Evolutionary conservation across 345 rosid genomes (phyloP).

Genomic region (Raphanus sativus): DNA sequence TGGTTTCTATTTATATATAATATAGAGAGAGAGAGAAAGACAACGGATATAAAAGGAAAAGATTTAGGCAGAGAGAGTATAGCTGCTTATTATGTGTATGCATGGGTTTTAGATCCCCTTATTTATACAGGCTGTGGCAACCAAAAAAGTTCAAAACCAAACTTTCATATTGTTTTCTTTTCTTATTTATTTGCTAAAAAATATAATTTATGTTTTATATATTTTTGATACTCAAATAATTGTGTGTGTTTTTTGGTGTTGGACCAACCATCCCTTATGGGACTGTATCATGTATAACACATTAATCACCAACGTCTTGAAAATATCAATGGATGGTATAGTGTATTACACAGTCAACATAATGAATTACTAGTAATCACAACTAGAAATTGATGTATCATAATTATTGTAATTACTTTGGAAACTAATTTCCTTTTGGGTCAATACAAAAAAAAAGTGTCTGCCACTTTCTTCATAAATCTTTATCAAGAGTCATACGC

Average conservation of each 20-base stretch:
- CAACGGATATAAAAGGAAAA: background rate
- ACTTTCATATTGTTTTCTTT: background rate
- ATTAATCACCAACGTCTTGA: background rate
- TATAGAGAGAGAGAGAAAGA: background rate
- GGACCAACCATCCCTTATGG: background rate
- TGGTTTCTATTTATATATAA: background rate
- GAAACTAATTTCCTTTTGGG: conserved; percentile 20
- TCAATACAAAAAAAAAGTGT: conserved; percentile 20
- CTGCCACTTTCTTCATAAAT: conserved; percentile 5
- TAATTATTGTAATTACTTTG: background rate
- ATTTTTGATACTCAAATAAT: background rate
- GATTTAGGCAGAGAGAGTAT: background rate
- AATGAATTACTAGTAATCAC: background rate
- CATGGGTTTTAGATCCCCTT: background rate
- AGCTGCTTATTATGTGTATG: background rate
- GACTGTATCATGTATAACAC: background rate
- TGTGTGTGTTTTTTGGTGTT: background rate
- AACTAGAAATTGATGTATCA: conserved; percentile 6
- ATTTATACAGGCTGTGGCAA: conserved; percentile 8
- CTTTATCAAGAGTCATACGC: conserved; percentile 5
- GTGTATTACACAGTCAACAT: background rate
- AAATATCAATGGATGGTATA: background rate
- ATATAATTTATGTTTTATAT: background rate
- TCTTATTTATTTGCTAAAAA: background rate
- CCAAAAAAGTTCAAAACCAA: background rate